Evolutionary conservation across 148 eudicot genomes (phyloP).

Genomic region (Oxyria digyna): DNA sequence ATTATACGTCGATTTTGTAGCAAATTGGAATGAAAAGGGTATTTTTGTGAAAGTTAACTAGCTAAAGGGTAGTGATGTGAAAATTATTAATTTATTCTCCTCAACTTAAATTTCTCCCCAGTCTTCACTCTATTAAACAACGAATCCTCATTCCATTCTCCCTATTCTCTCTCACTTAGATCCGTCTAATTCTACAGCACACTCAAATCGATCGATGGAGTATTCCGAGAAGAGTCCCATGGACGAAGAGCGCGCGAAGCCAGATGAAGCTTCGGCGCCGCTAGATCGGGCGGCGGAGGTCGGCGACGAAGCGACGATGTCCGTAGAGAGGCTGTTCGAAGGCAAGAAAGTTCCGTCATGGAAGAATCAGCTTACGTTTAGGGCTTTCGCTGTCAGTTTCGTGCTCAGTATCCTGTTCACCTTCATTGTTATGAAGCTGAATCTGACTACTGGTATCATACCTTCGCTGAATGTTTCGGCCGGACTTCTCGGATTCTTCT

Average conservation of each 20-base stretch:
- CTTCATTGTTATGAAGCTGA: conserved; percentile 33
- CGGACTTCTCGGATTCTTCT: conserved; percentile 31
- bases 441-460: conserved; percentile 29
- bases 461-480: conserved; percentile 34
- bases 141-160: background rate
- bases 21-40: background rate
- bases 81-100: background rate
- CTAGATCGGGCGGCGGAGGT: background rate
- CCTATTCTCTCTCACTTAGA: conserved; percentile 3
- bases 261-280: background rate
- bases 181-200: background rate
- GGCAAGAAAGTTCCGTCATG: conserved; percentile 21
- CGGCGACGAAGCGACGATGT: background rate
- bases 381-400: conserved; percentile 25
- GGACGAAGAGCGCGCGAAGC: conserved; percentile 6
- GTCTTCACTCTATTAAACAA: background rate
- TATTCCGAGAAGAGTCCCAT: background rate
- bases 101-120: background rate
- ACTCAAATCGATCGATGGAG: background rate
- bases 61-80: background rate
- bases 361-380: conserved; percentile 18
- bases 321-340: conserved; percentile 22
- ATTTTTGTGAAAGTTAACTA: background rate
- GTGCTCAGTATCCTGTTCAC: conserved; percentile 23
- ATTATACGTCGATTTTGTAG: too few relatives aligned